These are phyloP conservation scores for Ophiostoma tasmaniense DNA, from an alignment of 2,329 filamentous ascomycete species.

Conservation along the genomic window DNA sequence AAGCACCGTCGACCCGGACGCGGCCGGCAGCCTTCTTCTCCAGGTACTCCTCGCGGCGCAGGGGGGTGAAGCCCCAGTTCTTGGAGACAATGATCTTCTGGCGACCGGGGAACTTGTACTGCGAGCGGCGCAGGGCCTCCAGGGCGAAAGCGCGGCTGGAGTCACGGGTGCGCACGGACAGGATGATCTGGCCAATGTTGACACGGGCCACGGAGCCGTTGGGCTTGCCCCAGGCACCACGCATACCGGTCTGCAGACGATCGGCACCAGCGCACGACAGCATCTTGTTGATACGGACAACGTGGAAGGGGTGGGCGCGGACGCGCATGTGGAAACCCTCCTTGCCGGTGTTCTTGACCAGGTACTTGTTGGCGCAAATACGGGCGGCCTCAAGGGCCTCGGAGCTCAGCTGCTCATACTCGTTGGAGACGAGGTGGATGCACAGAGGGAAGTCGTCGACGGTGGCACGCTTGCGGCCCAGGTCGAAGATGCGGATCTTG, in stretches of 20 bases:
- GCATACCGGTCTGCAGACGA: constrained; percentile 99
- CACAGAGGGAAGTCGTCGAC: constrained; percentile 99
- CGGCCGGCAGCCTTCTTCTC: constrained; percentile 87
- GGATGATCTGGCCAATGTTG: constrained; percentile 99
- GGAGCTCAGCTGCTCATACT: constrained; percentile 99
- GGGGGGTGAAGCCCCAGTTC: constrained; percentile 99
- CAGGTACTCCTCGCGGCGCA: constrained; percentile 95
- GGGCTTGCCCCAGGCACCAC: constrained; percentile 99
- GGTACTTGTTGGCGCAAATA: constrained; percentile 94
- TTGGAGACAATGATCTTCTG: constrained; percentile 99
- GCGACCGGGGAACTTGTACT: constrained; percentile 99
- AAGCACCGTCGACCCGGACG: constrained; percentile 96
- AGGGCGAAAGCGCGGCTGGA: constrained; percentile 82
- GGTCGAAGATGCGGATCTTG: constrained; percentile 95
- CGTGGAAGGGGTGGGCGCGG: constrained; percentile 97
- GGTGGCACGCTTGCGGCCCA: constrained; percentile 95
- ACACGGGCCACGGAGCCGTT: constrained; percentile 98
- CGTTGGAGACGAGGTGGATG: constrained; percentile 99
- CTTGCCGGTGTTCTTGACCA: constrained; percentile 64
- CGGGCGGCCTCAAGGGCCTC: constrained; percentile 99
- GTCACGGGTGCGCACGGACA: constrained; percentile 96
- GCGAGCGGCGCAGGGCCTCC: constrained; percentile 96
- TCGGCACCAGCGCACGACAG: constrained; percentile 99
- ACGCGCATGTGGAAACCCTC: constrained; percentile 67
- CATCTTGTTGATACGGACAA: constrained; percentile 99